phyloP scores from a whole-genome alignment of 1,284 basidiomycete genomes.

The Tranzscheliella williamsii region DNA sequence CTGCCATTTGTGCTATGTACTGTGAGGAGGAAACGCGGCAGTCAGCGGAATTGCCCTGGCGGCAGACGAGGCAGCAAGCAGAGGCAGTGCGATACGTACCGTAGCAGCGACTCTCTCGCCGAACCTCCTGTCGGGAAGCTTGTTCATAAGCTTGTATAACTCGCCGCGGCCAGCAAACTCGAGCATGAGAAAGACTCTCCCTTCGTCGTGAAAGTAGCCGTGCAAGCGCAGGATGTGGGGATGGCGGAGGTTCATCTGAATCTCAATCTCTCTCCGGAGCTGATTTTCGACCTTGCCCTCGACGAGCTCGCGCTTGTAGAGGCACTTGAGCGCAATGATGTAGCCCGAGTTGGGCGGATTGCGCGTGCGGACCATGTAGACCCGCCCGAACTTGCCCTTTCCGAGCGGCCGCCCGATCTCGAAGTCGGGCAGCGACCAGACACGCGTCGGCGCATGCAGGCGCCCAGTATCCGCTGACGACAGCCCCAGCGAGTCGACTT shows the following conservation, averaged over 20 bases:
- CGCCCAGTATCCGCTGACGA: constrained; percentile 19
- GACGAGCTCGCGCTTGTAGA: constrained; percentile 95
- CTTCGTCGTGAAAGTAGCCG: constrained; percentile 96
- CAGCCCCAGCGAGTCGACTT: constrained; percentile 20
- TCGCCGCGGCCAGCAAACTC: constrained; percentile 96
- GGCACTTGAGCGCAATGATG: constrained; percentile 93
- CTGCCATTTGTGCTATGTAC: constrained; percentile 98
- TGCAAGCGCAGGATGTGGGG: constrained; percentile 92
- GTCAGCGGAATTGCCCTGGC: background rate
- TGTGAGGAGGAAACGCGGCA: constrained; percentile 59
- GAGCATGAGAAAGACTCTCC: constrained; percentile 96
- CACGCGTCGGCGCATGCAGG: constrained; percentile 48
- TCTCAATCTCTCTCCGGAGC: constrained; percentile 95
- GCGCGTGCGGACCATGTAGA: constrained; percentile 97
- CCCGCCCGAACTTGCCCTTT: constrained; percentile 97
- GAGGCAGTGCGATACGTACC: too few species aligned
- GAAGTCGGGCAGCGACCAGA: constrained; percentile 83
- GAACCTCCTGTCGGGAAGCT: constrained; percentile 72
- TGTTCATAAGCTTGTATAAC: constrained; percentile 90
- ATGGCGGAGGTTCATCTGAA: constrained; percentile 94
- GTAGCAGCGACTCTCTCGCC: constrained; percentile 79
- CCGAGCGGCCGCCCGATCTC: constrained; percentile 94
- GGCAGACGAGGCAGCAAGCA: background rate
- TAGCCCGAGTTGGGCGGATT: constrained; percentile 64
- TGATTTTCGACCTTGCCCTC: constrained; percentile 75